A percentile compares a stretch with the other conserved stretches of the same genome.
Evolutionary conservation across 306 rosid species (phyloP).

Genomic region (Crotalaria pallida): DNA sequence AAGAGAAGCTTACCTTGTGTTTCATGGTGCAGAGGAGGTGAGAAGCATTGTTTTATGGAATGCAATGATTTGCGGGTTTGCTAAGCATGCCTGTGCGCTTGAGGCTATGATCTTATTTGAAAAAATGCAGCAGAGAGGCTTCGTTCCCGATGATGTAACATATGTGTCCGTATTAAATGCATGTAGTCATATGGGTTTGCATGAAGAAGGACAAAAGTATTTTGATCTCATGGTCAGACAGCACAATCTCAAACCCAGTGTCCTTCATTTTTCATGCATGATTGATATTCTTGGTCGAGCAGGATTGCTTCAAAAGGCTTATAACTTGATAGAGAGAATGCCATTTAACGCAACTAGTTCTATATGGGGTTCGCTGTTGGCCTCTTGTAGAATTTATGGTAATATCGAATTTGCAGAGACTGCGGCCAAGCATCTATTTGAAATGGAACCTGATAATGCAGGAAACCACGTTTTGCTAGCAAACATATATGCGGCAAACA

Average conservation of each 20-base stretch:
- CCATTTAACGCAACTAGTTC: slow-evolving; percentile 63
- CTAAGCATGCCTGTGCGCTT: slow-evolving; percentile 55
- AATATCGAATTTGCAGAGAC: slow-evolving; percentile 67
- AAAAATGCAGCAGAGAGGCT: slow-evolving; percentile 77
- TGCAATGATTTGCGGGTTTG: slow-evolving; percentile 74
- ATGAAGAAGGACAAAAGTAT: slow-evolving; percentile 58
- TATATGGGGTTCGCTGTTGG: slow-evolving; percentile 87
- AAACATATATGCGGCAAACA: slow-evolving; percentile 63
- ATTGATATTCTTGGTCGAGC: slow-evolving; percentile 77
- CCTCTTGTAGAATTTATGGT: slow-evolving; percentile 64
- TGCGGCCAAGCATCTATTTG: slow-evolving; percentile 67
- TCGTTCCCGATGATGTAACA: slow-evolving; percentile 65
- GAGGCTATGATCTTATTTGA: slow-evolving; percentile 77
- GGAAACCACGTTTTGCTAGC: slow-evolving; percentile 82
- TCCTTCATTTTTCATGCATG: slow-evolving; percentile 70
- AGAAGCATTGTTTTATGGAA: slow-evolving; percentile 70
- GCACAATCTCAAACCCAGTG: slow-evolving; percentile 59
- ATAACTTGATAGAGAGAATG: slow-evolving; percentile 49
- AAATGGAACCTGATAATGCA: slow-evolving; percentile 75
- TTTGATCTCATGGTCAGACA: slow-evolving; percentile 55
- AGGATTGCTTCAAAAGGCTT: slow-evolving; percentile 55
- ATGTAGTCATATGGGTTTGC: slow-evolving; percentile 79
- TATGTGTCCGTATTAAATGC: slow-evolving; percentile 59
- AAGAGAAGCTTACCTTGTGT: slow-evolving; percentile 55
- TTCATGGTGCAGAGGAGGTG: slow-evolving; percentile 42